Evolutionary conservation across 257 asterid species (phyloP).

Genomic region (Solanum corneliomulleri): DNA sequence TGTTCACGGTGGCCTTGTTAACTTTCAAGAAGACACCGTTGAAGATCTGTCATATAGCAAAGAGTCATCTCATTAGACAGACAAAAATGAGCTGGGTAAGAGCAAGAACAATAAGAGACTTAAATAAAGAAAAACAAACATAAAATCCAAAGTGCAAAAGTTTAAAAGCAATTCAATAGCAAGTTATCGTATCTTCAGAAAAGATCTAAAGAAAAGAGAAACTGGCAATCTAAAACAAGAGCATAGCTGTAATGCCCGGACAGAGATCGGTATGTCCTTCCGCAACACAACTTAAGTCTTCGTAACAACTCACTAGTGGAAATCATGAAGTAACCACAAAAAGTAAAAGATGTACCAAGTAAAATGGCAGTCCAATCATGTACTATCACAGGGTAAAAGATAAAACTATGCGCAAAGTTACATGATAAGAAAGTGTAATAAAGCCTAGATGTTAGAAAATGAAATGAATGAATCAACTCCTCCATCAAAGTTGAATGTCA

Average conservation of each 20-base stretch:
- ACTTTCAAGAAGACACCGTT: conserved; percentile 71
- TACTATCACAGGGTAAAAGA: neutral
- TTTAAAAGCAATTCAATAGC: neutral
- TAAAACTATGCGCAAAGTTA: neutral
- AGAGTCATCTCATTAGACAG: neutral
- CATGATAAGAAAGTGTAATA: neutral
- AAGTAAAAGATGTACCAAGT: neutral
- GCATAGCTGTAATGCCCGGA: rapidly evolving
- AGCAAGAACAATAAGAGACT: neutral
- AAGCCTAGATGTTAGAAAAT: neutral
- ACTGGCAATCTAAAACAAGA: neutral
- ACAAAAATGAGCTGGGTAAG: neutral
- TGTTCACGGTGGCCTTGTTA: conserved; percentile 61
- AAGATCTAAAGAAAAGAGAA: neutral
- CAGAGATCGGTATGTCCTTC: neutral
- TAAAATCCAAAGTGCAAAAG: neutral
- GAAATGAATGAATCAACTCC: neutral
- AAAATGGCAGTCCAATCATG: neutral
- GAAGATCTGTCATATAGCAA: conserved; percentile 32
- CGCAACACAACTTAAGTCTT: neutral
- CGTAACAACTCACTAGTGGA: neutral
- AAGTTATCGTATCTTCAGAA: neutral
- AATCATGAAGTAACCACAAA: neutral
- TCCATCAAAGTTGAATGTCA: neutral
- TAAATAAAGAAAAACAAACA: neutral